Evolutionary conservation across 352 stramenopile species (phyloP).

Genomic region (Phytophthora pistaciae): DNA sequence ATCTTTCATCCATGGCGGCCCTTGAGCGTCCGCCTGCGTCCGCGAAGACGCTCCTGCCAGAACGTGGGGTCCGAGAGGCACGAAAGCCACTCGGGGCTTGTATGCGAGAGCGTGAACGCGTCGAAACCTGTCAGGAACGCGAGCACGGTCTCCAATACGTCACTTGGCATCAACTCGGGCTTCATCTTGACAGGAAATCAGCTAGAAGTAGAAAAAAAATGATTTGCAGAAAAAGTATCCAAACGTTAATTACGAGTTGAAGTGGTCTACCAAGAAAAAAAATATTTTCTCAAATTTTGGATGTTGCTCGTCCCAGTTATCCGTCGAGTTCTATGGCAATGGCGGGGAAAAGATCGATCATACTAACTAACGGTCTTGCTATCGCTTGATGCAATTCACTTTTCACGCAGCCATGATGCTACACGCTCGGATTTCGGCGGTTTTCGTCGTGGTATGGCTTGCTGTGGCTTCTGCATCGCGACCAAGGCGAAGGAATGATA

Average conservation of each 20-base stretch:
- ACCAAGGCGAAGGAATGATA: conserved; percentile 21
- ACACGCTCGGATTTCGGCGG: not conserved
- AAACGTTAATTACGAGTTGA: not conserved
- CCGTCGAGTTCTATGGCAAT: not conserved
- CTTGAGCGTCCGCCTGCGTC: conserved; percentile 5
- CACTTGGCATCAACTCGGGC: conserved; percentile 13
- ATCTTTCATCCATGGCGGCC: conserved; percentile 22
- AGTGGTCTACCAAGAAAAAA: not conserved
- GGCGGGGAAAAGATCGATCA: not conserved
- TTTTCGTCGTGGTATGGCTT: conserved; percentile 12
- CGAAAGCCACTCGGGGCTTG: conserved; percentile 11
- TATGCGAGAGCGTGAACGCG: conserved; percentile 23
- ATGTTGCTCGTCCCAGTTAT: not conserved
- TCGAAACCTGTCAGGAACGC: conserved; percentile 22
- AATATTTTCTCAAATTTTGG: not conserved
- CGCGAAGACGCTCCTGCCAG: conserved; percentile 15
- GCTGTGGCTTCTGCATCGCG: conserved; percentile 2
- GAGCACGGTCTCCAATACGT: conserved; percentile 15
- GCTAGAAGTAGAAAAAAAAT: conserved; percentile 7
- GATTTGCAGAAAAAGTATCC: conserved; percentile 4
- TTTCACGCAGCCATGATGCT: not conserved
- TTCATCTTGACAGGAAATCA: conserved; percentile 21
- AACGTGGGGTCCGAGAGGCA: conserved; percentile 2
- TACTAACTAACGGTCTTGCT: not conserved
- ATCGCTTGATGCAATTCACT: not conserved